phyloP scores from a whole-genome alignment of 2,329 filamentous ascomycete genomes.

The Orbilia brochopaga region DNA sequence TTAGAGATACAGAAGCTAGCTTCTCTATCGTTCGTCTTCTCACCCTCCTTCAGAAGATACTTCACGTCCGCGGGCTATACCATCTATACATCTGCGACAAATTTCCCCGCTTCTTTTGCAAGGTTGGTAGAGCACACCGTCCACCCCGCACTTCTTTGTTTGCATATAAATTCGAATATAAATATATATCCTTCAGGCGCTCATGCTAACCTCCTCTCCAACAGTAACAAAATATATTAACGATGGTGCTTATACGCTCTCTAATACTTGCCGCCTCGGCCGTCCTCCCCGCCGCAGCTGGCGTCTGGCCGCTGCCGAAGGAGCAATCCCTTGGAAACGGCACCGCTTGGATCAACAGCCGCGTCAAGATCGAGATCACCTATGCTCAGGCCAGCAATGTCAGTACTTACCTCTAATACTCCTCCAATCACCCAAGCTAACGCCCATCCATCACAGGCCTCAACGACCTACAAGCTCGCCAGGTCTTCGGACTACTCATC shows the following conservation, averaged over 20 bases:
- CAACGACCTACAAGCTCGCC: conserved; percentile 61
- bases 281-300: conserved; percentile 14
- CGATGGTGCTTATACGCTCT: conserved; percentile 22
- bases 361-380: conserved; percentile 29
- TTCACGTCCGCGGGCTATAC: too few relatives aligned
- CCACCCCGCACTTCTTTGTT: too few relatives aligned
- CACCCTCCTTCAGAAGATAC: too few relatives aligned
- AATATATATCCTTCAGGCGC: too few relatives aligned
- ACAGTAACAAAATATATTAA: too few relatives aligned
- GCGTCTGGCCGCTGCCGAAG: conserved; percentile 45
- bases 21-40: too few relatives aligned
- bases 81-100: too few relatives aligned
- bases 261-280: conserved; percentile 16
- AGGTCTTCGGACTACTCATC: conserved; percentile 56
- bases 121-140: too few relatives aligned
- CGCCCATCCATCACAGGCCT: conserved; percentile 59
- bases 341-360: conserved; percentile 31
- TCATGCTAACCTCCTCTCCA: too few relatives aligned
- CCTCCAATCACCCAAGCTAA: conserved; percentile 9
- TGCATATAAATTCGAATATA: too few relatives aligned
- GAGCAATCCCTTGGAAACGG: conserved; percentile 33
- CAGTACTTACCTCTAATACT: conserved; percentile 5
- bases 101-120: too few relatives aligned
- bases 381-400: conserved; percentile 33
- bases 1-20: too few relatives aligned